These are phyloP conservation scores for Cyclotella baltica DNA, from an alignment of 108 stramenopile species.

Conservation along the genomic window DNA sequence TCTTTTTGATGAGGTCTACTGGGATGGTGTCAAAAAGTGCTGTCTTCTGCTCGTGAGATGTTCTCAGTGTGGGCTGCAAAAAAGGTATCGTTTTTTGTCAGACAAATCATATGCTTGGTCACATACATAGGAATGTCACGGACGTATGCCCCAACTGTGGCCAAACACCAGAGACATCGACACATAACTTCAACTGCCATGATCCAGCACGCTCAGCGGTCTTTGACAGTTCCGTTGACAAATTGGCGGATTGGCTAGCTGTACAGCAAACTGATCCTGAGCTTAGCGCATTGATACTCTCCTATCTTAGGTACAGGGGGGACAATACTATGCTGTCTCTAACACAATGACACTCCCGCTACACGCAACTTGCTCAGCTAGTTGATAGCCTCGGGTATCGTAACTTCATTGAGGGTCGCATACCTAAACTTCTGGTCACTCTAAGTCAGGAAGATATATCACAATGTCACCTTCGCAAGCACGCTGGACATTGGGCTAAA, in stretches of 20 bases:
- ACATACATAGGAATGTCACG: not conserved
- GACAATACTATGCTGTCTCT: not conserved
- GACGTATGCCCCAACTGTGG: not conserved
- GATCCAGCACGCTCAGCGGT: not conserved
- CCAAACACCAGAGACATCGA: not conserved
- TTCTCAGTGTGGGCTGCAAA: not conserved
- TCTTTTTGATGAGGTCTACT: not conserved
- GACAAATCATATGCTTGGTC: not conserved
- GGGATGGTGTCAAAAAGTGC: conserved; percentile 9
- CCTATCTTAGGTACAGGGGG: not conserved
- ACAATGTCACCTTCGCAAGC: not conserved
- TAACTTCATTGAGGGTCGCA: not conserved
- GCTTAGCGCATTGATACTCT: no score
- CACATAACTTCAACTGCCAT: not conserved
- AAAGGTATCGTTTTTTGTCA: not conserved
- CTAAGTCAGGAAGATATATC: not conserved
- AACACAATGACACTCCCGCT: not conserved
- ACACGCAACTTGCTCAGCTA: not conserved
- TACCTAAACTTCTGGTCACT: not conserved
- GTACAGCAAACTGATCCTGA: not conserved
- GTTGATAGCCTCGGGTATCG: not conserved
- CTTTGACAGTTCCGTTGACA: not conserved
- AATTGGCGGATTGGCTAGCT: no score
- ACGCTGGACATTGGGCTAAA: not conserved
- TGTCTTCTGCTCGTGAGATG: not conserved